Evolutionary conservation across 1,284 basidiomycete genomes (phyloP).

Genomic region (Mycena sp.): DNA sequence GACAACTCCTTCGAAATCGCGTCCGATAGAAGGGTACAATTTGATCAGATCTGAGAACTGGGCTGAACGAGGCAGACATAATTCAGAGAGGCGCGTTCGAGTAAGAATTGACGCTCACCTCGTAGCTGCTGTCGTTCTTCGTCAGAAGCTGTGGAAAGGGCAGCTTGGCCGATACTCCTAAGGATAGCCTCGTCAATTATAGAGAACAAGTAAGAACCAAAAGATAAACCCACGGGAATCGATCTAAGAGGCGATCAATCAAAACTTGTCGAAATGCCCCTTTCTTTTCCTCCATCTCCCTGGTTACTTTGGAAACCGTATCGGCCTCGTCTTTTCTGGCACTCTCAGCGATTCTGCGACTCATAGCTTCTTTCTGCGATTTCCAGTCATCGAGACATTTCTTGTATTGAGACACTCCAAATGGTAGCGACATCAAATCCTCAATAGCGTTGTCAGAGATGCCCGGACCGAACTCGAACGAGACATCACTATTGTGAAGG

Average conservation of each 20-base stretch:
- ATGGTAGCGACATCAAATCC: slow-evolving; percentile 34
- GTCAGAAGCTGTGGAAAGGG: neutral
- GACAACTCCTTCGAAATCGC: slow-evolving; percentile 11
- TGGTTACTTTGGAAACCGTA: neutral
- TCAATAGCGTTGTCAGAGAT: slow-evolving; percentile 40
- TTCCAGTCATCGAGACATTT: slow-evolving; percentile 37
- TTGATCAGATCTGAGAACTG: neutral
- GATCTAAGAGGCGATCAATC: slow-evolving; percentile 26
- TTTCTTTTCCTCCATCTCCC: slow-evolving; percentile 4
- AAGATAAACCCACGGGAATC: slow-evolving; percentile 42
- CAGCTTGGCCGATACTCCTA: neutral
- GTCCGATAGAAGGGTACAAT: slow-evolving; percentile 29
- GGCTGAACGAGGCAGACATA: neutral
- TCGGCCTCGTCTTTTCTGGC: neutral
- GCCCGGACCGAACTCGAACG: slow-evolving; percentile 37
- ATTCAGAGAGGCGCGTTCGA: too few relatives aligned
- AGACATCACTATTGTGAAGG: slow-evolving; percentile 13
- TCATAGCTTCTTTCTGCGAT: slow-evolving; percentile 17
- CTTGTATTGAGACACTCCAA: slow-evolving; percentile 42
- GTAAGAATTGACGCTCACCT: neutral
- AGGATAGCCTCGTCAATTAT: neutral
- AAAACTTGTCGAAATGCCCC: slow-evolving; percentile 31
- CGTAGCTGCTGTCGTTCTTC: neutral
- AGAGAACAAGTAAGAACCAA: neutral
- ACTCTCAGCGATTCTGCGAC: neutral